Base-by-base conservation (phyloP, 805 yeast genomes). In the Candida sakaeoensis region DNA sequence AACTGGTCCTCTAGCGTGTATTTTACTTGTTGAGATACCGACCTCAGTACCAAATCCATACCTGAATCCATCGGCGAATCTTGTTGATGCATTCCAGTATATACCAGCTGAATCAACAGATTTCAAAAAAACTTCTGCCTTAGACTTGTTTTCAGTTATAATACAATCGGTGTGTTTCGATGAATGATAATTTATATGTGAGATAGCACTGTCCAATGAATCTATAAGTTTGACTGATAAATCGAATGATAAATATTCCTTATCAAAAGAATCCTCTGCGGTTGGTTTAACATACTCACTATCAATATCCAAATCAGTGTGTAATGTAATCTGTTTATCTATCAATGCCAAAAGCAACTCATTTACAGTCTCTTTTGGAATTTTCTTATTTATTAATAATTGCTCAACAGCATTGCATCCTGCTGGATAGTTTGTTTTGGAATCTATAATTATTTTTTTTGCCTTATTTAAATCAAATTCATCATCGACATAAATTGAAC, bases 1-100 rank as follows among this genome's bases (percentile, higher is more conserved):
- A 24, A 93, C 98, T 12, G 99, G 99, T 2, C 99, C 99, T 54
- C 99, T 77, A 8, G 99, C 96, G 59, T 93, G 99, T 46, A 93
- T 88, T 61, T 93, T 93, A 58, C 91, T 90, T 33, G 99, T 93
- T 36, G 95, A 84, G 44, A 93, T 91, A 25, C 99, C 99, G 13
- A 93, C 99, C 62, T 93, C 99, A 5, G 99, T 84, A 39, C 99
- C 99, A 58, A 95, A 93, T 0, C 99, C 99, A 57, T 91, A 93
- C 59, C 99, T 77, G 74, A 87, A 93, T 3, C 99, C 99, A 62
- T 93, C 99, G 5, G 99, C 98, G 66, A 93, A 93, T 57, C 99
- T 74, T 7, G 98, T 88, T 15, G 96, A 85, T 36, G 95, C 91
- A 58, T 93, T 93, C 98, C 98, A 91, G 68, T 88, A 93, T 9